A percentile compares a stretch with the other conserved stretches of the same genome.
phyloP scores from a whole-genome alignment of 2,329 filamentous ascomycete genomes.

The Claviceps humidiphila region DNA sequence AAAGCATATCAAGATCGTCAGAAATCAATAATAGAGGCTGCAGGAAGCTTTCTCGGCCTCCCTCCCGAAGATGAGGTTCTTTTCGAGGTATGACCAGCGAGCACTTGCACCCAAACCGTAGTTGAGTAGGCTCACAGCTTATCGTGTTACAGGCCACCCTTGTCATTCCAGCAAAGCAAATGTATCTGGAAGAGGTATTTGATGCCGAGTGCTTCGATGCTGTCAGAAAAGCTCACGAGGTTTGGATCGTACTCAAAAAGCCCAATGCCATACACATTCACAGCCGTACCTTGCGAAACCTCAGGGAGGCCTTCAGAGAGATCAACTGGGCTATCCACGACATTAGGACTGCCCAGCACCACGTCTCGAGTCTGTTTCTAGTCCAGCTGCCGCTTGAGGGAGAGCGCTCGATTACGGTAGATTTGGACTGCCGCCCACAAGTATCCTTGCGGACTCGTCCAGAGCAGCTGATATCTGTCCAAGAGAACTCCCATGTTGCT shows the following conservation, averaged over 20 bases:
- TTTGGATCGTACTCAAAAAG: constrained; percentile 18
- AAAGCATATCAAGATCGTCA: constrained; percentile 11
- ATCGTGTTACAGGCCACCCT: constrained; percentile 12
- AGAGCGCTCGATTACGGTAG: constrained; percentile 10
- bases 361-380: constrained; percentile 13
- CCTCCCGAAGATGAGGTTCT: constrained; percentile 13
- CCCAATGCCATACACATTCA: constrained; percentile 15
- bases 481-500: neutral
- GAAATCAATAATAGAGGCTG: constrained; percentile 7
- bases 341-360: constrained; percentile 16
- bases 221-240: constrained; percentile 15
- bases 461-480: neutral
- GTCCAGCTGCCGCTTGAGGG: constrained; percentile 14
- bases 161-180: constrained; percentile 16
- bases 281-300: constrained; percentile 10
- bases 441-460: neutral
- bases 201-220: constrained; percentile 13
- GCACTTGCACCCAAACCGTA: no score
- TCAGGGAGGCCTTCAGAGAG: constrained; percentile 16
- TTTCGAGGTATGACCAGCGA: constrained; percentile 13
- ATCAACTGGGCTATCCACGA: constrained; percentile 20
- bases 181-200: constrained; percentile 15
- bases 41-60: constrained; percentile 12
- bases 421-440: constrained; percentile 13
- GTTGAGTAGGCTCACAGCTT: neutral